Base-by-base conservation (phyloP, 2,329 filamentous ascomycete species). In the Endocalyx cinctus region DNA sequence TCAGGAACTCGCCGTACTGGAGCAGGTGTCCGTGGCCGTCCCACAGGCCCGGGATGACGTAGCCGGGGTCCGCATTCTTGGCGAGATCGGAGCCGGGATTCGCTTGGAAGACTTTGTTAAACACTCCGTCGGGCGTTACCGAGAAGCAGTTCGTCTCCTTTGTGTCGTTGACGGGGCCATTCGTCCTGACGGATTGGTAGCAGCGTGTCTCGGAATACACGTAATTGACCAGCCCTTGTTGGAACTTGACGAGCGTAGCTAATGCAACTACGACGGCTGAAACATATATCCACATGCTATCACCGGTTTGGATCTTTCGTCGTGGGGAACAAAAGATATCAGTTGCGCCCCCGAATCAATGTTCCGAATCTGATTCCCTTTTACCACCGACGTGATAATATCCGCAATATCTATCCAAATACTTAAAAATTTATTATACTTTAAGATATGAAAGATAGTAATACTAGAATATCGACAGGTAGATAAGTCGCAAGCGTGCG, bases 21-120 rank as follows among this genome's bases (percentile, higher is more conserved):
- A 80, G 52, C 29, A 85, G 59, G 50, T 85, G 82, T 0, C 78
- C 82, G 52, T 85, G 82, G 0, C 79, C 80, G 43, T 86, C 82
- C 74, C 80, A 84, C 2, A 86, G 62, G 0, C 81, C 81, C 0
- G 82, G 82, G 17, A 83, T 72, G 2, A 73, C 79, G 44, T 75
- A 69, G 0, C 77, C 78, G 5, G 56, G 42, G 10, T 63, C 46
- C 15, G 57, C 58, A 12, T 52, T 51, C 13, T 53, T 48, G 11
- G 51, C 46, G 15, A 54, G 35, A 6, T 44, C 47, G 1, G 51
- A 54, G 7, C 49, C 51, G 12, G 50, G 46, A 4, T 42, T 45
- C 4, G 57, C 58, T n/a, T 56, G 38, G 27, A 70, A 69, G 0
- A 80, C 66, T 5, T 62, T 57, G 0, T 59, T 59, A 43, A 82